phyloP scores from a whole-genome alignment of 2,329 filamentous ascomycete species.

The Phialemonium atrogriseum region DNA sequence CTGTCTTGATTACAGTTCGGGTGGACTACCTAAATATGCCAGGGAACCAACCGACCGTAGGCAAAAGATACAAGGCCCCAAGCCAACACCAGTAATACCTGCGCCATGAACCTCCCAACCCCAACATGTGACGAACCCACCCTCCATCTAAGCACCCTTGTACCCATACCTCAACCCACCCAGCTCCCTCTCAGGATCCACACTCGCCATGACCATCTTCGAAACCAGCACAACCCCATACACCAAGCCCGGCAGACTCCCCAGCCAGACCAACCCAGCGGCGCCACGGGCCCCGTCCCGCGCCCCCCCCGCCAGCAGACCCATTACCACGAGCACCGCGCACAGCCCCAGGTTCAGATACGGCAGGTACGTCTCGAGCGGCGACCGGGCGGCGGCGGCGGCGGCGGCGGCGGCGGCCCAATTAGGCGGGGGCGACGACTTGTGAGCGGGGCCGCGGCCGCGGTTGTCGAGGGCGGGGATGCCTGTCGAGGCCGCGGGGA shows the following conservation, averaged over 20 bases:
- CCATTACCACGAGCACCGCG: slow-evolving; percentile 39
- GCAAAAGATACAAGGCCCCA: no score
- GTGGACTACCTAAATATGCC: no score
- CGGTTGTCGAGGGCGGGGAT: slow-evolving; percentile 36
- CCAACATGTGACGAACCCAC: not conserved
- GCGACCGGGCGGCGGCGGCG: slow-evolving; percentile 18
- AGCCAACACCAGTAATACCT: slow-evolving; percentile 2
- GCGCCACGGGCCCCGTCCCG: slow-evolving; percentile 18
- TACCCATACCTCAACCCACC: slow-evolving; percentile 54
- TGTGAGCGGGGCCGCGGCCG: slow-evolving; percentile 5
- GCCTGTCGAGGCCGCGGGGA: slow-evolving; percentile 48
- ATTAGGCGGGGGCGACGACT: slow-evolving; percentile 6
- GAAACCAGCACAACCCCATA: slow-evolving; percentile 52
- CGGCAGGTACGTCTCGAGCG: slow-evolving; percentile 50
- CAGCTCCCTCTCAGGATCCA: slow-evolving; percentile 61
- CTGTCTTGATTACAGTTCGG: no score
- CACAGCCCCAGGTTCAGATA: slow-evolving; percentile 51
- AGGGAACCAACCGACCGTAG: no score
- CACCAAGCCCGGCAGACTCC: slow-evolving; percentile 46
- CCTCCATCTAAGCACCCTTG: slow-evolving; percentile 51
- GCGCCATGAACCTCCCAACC: not conserved
- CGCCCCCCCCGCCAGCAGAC: slow-evolving; percentile 22
- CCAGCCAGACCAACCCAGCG: slow-evolving; percentile 35
- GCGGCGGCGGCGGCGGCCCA: slow-evolving; percentile 9
- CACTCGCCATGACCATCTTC: slow-evolving; percentile 57